phyloP scores from a whole-genome alignment of 495 filamentous ascomycete genomes.

The Pyrenula massariospora region DNA sequence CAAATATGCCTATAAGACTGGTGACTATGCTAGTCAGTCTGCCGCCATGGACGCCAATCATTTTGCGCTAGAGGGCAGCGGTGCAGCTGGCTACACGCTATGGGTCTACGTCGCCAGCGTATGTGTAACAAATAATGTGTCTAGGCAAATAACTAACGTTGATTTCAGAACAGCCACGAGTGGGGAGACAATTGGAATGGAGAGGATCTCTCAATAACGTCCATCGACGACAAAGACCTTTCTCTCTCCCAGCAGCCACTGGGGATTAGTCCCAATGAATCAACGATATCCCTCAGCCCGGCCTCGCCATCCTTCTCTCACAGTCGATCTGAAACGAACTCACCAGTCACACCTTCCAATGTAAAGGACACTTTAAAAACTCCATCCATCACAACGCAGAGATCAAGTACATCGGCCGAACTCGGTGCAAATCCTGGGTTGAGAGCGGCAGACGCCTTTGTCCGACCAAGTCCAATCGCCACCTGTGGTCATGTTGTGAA shows the following conservation, averaged over 20 bases:
- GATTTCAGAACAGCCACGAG: constrained; percentile 62
- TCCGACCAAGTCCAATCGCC: constrained; percentile 72
- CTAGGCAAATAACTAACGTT: constrained; percentile 1
- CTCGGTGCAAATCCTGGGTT: constrained; percentile 54
- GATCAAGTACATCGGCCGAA: constrained; percentile 36
- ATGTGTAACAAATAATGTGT: constrained; percentile 8
- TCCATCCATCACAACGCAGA: constrained; percentile 54
- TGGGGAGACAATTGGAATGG: constrained; percentile 97
- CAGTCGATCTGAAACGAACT: constrained; percentile 42
- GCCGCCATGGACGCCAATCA: constrained; percentile 96
- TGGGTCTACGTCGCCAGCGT: constrained; percentile 78
- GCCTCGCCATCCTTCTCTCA: constrained; percentile 47
- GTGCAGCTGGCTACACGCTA: constrained; percentile 70
- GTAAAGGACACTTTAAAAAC: constrained; percentile 61
- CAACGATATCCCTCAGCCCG: constrained; percentile 30
- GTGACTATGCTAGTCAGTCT: constrained; percentile 86
- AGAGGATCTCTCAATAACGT: constrained; percentile 88
- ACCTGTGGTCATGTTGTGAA: constrained; percentile 55
- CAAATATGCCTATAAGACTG: constrained; percentile 89
- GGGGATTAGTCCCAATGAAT: constrained; percentile 12
- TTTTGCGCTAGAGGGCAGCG: constrained; percentile 75
- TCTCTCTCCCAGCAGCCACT: constrained; percentile 20
- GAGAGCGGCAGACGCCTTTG: constrained; percentile 82
- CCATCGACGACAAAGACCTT: constrained; percentile 64
- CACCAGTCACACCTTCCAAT: constrained; percentile 52